Percentiles rank a stretch among this genome's conserved stretches.
Evolutionary conservation across 1,139 yeast genomes (phyloP).

Genomic region (Eremothecium gossypii): DNA sequence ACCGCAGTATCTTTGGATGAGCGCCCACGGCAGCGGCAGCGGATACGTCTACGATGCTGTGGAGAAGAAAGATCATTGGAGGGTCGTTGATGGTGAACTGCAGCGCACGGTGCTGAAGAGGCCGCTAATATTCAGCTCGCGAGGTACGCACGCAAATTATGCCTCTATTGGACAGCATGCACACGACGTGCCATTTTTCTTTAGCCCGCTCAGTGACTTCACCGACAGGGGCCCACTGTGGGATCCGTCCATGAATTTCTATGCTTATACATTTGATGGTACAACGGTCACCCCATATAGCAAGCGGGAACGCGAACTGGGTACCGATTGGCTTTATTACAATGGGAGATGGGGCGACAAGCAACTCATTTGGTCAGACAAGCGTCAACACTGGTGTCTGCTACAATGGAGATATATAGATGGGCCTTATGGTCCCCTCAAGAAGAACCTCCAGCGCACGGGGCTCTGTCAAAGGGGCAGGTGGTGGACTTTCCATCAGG

Average conservation of each 20-base stretch:
- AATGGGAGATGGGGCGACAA: constrained; percentile 92
- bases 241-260: constrained; percentile 78
- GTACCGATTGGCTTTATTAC: constrained; percentile 71
- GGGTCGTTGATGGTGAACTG: constrained; percentile 20
- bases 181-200: constrained; percentile 73
- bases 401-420: constrained; percentile 85
- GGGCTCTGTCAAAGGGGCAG: constrained; percentile 76
- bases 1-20: constrained; percentile 95
- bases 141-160: constrained; percentile 96
- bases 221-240: constrained; percentile 92
- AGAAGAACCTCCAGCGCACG: constrained; percentile 59
- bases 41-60: constrained; percentile 71
- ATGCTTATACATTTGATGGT: constrained; percentile 65
- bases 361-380: constrained; percentile 54
- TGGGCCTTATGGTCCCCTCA: constrained; percentile 87
- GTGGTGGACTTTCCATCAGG: constrained; percentile 70
- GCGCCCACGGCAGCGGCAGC: constrained; percentile 96
- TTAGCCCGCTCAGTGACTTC: constrained; percentile 80
- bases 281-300: constrained; percentile 12
- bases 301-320: constrained; percentile 43
- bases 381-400: constrained; percentile 76
- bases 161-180: constrained; percentile 95
- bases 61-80: constrained; percentile 48
- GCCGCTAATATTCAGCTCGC: constrained; percentile 79
- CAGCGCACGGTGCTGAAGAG: constrained; percentile 32